Base-by-base conservation (phyloP, 129 eudicot genomes). In the Gnaphalium uliginosum region DNA sequence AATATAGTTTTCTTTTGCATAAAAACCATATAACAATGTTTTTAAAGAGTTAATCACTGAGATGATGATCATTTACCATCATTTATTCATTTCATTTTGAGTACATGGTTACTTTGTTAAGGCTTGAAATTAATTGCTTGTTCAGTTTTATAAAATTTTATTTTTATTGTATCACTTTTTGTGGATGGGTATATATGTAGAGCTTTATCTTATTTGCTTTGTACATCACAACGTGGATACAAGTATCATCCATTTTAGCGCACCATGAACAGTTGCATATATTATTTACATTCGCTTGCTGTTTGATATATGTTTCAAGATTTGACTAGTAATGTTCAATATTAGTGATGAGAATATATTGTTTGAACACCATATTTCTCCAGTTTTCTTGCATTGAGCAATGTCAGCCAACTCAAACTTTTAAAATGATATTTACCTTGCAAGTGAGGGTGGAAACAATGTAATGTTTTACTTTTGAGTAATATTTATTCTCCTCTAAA, bases 51-150 rank as follows among this genome's bases (percentile, higher is more conserved):
- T 71, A 2, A n/a, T 53, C 29, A 51, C 15, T 41, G 13, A 41
- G 6, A 11, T 24, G 43, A 13, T 41, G 37, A 26, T 6, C 14
- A 68, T 24, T 17, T 15, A 15, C 57, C 58, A 23, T 68, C 19
- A 33, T 6, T 33, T 33, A 33, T 33, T 33, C 37, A 33, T 33
- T 33, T 37, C 43, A 15, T 43, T 48, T 24, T 69, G 9, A 15
- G 73, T 37, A 43, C 53, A 69, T 46, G 72, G 30, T 69, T 27
- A 46, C 17, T 69, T 69, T 9, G 23, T n/a, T 68, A 41, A 3
- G 51, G 13, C 4, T 21, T 39, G 43, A 35, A n/a, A 50, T 67
- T 13, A 24, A 9, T 35, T 69, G 61, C 26, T 18, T 8, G 26
- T 48, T 27, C 10, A 50, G 18, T n/a, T n/a, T n/a, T n/a, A n/a